Conservation (phyloP, 2,329 filamentous ascomycete species). For the Alternaria sp. region DNA sequence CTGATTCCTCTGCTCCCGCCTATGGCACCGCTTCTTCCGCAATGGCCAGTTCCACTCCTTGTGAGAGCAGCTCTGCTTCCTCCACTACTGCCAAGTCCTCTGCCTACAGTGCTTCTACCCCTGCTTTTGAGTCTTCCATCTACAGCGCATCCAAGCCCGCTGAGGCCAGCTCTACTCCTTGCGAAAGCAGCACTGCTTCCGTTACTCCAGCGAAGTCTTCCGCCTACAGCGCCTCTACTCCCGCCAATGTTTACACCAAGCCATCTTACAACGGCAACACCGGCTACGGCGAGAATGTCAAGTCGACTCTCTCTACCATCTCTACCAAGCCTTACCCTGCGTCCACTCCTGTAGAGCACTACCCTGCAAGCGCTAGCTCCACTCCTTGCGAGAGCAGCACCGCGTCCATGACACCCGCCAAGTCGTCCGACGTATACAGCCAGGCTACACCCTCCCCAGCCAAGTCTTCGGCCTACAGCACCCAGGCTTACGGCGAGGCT, state of each 20-base stretch:
- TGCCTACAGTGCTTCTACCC: constrained; percentile 2
- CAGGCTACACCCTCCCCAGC: constrained; percentile 1
- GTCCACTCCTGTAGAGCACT: constrained; percentile 1
- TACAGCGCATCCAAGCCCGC: not conserved
- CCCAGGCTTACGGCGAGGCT: not conserved
- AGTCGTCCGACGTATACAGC: constrained; percentile 4
- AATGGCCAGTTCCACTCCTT: constrained; percentile 8
- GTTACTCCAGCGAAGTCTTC: constrained; percentile 1
- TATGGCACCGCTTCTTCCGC: not conserved
- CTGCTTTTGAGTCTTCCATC: not conserved
- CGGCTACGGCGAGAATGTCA: constrained; percentile 1
- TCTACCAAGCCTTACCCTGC: constrained; percentile 1
- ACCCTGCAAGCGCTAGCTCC: constrained; percentile 1
- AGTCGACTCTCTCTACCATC: constrained; percentile 8
- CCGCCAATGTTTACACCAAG: constrained; percentile 9
- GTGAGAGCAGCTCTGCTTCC: constrained; percentile 9
- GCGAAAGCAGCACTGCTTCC: constrained; percentile 4
- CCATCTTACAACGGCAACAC: constrained; percentile 4
- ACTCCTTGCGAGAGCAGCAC: constrained; percentile 9
- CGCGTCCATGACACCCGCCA: constrained; percentile 1
- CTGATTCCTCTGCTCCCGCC: not conserved
- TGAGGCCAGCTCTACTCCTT: constrained; percentile 7
- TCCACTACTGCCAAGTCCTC: not conserved
- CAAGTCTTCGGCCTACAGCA: constrained; percentile 2
- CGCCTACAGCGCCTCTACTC: constrained; percentile 4